These are phyloP conservation scores for Penicillium corylophilum DNA, from an alignment of 2,329 filamentous ascomycete species.

Conservation along the genomic window DNA sequence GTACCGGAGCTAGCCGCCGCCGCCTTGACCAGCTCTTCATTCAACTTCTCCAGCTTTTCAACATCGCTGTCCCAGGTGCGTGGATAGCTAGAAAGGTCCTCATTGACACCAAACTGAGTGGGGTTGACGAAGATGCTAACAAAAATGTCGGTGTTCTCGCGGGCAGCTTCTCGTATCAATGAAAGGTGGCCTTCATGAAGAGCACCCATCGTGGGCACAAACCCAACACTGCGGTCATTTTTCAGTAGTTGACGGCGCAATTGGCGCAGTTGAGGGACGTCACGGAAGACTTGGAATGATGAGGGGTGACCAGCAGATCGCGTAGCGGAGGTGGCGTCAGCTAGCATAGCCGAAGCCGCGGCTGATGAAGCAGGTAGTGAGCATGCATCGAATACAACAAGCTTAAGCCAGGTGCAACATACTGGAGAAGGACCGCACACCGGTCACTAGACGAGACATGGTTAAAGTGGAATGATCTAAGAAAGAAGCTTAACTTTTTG, in stretches of 20 bases:
- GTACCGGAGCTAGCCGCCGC: slow-evolving; percentile 42
- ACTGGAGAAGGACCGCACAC: slow-evolving; percentile 30
- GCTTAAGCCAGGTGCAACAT: slow-evolving; percentile 9
- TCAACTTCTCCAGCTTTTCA: slow-evolving; percentile 63
- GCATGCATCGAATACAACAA: slow-evolving; percentile 4
- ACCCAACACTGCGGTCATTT: slow-evolving; percentile 70
- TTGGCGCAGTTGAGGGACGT: slow-evolving; percentile 68
- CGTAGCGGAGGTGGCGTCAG: slow-evolving; percentile 20
- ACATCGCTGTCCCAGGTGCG: slow-evolving; percentile 83
- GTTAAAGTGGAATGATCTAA: slow-evolving; percentile 14
- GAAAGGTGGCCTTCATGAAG: slow-evolving; percentile 89
- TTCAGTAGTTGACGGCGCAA: slow-evolving; percentile 67
- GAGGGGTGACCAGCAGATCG: slow-evolving; percentile 23
- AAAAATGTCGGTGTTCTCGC: slow-evolving; percentile 81
- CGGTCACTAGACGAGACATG: slow-evolving; percentile 33
- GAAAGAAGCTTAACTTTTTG: not conserved
- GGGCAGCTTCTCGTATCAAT: slow-evolving; percentile 78
- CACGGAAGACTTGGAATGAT: slow-evolving; percentile 63
- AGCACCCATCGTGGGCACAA: slow-evolving; percentile 97
- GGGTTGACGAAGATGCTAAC: slow-evolving; percentile 96
- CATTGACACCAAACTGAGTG: slow-evolving; percentile 86
- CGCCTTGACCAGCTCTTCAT: slow-evolving; percentile 64
- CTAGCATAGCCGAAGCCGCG: slow-evolving; percentile 26
- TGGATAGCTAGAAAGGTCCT: slow-evolving; percentile 87
- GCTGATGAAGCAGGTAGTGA: slow-evolving; percentile 14